phyloP scores from a whole-genome alignment of 768 basidiomycete species.

The Boletus vermiculosoides region DNA sequence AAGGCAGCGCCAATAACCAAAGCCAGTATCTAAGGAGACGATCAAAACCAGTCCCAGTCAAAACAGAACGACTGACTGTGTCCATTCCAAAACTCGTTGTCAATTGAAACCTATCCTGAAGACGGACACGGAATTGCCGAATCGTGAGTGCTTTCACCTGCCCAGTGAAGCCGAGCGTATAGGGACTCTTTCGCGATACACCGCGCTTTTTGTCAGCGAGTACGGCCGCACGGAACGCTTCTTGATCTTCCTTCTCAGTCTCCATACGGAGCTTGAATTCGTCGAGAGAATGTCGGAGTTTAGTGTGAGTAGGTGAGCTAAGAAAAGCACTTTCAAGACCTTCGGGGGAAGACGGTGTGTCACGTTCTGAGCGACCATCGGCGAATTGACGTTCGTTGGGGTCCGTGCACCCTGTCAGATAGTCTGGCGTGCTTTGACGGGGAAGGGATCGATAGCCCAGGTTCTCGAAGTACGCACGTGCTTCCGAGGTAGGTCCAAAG shows the following conservation, averaged over 20 bases:
- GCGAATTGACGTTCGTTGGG: constrained; percentile 82
- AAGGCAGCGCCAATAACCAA: constrained; percentile 73
- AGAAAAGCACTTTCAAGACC: constrained; percentile 65
- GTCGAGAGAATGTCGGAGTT: constrained; percentile 46
- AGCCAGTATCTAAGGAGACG: constrained; percentile 23
- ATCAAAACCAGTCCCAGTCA: not conserved
- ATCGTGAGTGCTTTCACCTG: constrained; percentile 71
- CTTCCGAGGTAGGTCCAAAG: constrained; percentile 71
- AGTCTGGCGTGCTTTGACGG: constrained; percentile 84
- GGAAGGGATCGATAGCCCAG: constrained; percentile 74
- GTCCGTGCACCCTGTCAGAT: constrained; percentile 81
- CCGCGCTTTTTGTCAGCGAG: constrained; percentile 74
- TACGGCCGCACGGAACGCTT: constrained; percentile 75
- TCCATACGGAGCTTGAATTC: constrained; percentile 58
- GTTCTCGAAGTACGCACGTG: constrained; percentile 73
- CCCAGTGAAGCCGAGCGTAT: constrained; percentile 73
- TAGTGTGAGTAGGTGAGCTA: constrained; percentile 43
- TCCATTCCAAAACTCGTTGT: constrained; percentile 66
- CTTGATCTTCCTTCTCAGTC: constrained; percentile 63
- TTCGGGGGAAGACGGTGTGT: constrained; percentile 63
- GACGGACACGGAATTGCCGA: constrained; percentile 68
- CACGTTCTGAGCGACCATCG: constrained; percentile 51
- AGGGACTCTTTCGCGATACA: constrained; percentile 76
- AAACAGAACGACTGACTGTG: constrained; percentile 42
- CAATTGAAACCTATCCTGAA: constrained; percentile 79